phyloP scores from a whole-genome alignment of 139 green algal genomes.

The Zygnema circumcarinatum region DNA sequence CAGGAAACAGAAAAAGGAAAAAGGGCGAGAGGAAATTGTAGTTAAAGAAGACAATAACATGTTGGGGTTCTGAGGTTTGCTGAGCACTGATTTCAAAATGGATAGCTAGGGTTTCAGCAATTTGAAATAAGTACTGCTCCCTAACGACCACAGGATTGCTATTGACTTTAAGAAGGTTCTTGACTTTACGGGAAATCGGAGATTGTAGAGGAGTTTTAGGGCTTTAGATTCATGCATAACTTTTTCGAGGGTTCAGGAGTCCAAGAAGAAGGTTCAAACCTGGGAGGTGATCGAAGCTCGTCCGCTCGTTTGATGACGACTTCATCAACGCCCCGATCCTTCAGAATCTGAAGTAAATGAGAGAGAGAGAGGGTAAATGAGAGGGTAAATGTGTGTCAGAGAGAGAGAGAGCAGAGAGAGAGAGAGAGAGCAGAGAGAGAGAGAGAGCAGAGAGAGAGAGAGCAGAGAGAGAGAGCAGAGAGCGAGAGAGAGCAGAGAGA shows the following conservation, averaged over 20 bases:
- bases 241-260: too few relatives aligned
- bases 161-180: not conserved
- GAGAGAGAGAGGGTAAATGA: too few relatives aligned
- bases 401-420: too few relatives aligned
- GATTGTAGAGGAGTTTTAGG: not conserved
- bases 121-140: not conserved
- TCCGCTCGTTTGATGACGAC: not conserved
- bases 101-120: not conserved
- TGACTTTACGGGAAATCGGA: not conserved
- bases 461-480: too few relatives aligned
- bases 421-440: too few relatives aligned
- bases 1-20: not conserved
- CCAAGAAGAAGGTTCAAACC: not conserved
- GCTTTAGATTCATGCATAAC: too few relatives aligned
- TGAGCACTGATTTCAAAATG: not conserved
- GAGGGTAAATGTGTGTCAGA: too few relatives aligned
- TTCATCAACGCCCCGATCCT: constrained; percentile 5
- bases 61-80: not conserved
- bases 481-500: too few relatives aligned
- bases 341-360: constrained; percentile 18
- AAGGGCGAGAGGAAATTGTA: not conserved
- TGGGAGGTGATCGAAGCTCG: not conserved
- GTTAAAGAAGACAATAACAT: not conserved
- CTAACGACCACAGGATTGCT: not conserved
- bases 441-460: too few relatives aligned